A percentile compares a stretch with the other conserved stretches of the same genome.
phyloP scores from a whole-genome alignment of 2,329 filamentous ascomycete species.

The Coniochaeta sp. region DNA sequence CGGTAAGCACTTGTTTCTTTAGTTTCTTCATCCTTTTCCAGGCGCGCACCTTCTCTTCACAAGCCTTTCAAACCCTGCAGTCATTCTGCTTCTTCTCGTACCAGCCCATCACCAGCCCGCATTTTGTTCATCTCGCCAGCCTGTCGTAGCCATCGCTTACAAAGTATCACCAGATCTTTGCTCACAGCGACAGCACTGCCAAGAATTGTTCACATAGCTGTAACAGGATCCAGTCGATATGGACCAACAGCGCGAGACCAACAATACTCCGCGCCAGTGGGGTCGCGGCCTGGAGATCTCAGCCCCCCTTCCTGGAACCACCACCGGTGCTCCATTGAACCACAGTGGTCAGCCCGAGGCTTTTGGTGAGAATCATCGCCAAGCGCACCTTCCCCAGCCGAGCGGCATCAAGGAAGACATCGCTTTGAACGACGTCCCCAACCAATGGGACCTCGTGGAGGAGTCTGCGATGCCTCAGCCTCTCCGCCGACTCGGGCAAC shows the following conservation, averaged over 20 bases:
- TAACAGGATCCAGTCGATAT: background rate
- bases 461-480: background rate
- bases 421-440: background rate
- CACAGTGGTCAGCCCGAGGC: background rate
- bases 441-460: background rate
- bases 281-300: background rate
- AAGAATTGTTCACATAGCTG: background rate
- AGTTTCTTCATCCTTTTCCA: background rate
- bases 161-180: background rate
- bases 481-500: background rate
- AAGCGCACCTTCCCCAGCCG: background rate
- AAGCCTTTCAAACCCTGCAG: background rate
- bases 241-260: background rate
- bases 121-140: background rate
- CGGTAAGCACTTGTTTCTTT: background rate
- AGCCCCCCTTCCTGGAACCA: background rate
- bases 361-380: no score
- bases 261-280: background rate
- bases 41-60: background rate
- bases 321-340: background rate
- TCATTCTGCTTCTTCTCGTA: background rate
- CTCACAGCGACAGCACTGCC: background rate
- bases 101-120: background rate
- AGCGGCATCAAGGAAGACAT: background rate
- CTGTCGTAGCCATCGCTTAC: background rate